Conservation (phyloP, 106 monocot species). For the Dioscorea alata region DNA sequence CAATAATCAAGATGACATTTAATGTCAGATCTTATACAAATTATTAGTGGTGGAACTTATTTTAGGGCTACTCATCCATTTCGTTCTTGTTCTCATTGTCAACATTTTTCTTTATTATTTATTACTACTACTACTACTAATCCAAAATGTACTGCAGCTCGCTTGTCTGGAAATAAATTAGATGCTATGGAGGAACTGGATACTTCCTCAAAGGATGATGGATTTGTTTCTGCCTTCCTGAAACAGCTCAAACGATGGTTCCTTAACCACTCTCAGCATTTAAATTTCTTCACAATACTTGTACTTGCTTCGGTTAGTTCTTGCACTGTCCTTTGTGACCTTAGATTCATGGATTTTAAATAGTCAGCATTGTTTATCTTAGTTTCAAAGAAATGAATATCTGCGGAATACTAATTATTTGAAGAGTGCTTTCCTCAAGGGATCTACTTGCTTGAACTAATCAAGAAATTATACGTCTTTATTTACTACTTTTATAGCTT, state of each 20-base stretch:
- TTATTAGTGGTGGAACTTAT: not conserved
- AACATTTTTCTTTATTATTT: not conserved
- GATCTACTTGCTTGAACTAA: too few relatives aligned
- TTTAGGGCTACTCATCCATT: not conserved
- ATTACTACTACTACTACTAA: not conserved
- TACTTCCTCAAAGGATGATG: slow-evolving; percentile 46
- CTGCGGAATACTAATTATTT: too few relatives aligned
- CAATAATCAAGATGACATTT: not conserved
- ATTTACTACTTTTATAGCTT: too few relatives aligned
- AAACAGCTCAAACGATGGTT: slow-evolving; percentile 66
- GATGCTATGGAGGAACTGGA: slow-evolving; percentile 64
- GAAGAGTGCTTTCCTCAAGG: too few relatives aligned
- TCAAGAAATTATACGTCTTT: too few relatives aligned
- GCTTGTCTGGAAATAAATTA: slow-evolving; percentile 58
- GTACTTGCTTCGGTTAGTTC: slow-evolving; percentile 84
- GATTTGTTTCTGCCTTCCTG: slow-evolving; percentile 39
- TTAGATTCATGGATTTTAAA: not conserved
- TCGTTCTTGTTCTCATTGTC: not conserved
- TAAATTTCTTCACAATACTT: slow-evolving; percentile 77
- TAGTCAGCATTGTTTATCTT: not conserved
- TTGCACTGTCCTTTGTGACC: not conserved
- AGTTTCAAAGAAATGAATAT: not conserved
- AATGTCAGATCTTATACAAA: not conserved
- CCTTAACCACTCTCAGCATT: slow-evolving; percentile 61
- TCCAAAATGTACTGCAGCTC: slow-evolving; percentile 38